Percentiles rank a stretch among this genome's conserved stretches.
Conservation (phyloP, 1,139 yeast species). For the Debaryomyces nepalensis region DNA sequence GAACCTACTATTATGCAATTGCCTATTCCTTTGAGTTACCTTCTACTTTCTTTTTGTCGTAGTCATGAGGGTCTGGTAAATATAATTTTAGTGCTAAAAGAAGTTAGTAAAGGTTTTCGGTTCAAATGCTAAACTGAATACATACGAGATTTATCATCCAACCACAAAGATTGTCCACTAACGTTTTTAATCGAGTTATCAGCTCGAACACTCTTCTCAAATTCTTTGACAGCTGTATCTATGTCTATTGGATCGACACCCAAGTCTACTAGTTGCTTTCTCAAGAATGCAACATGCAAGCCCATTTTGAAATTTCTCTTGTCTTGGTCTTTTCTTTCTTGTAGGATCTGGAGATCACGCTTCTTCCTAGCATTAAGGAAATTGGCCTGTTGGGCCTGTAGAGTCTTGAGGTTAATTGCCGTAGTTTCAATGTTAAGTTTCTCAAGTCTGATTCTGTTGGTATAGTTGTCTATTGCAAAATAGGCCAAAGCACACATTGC, state of each 20-base stretch:
- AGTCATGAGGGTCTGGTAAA: conserved; percentile 64
- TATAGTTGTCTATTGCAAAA: conserved; percentile 57
- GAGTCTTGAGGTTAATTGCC: conserved; percentile 47
- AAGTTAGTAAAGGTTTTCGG: conserved; percentile 21
- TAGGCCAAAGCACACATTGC: conserved; percentile 48
- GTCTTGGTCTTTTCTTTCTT: conserved; percentile 51
- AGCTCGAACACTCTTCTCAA: conserved; percentile 58
- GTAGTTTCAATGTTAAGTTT: conserved; percentile 42
- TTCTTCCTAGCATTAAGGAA: conserved; percentile 50
- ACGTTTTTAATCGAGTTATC: conserved; percentile 59
- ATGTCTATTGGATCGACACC: conserved; percentile 59
- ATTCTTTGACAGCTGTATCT: conserved; percentile 55
- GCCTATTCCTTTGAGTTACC: conserved; percentile 9
- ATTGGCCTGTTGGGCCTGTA: conserved; percentile 48
- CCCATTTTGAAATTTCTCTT: conserved; percentile 64
- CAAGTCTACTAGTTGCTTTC: conserved; percentile 57
- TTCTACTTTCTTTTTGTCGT: conserved; percentile 43
- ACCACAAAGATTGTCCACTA: conserved; percentile 61
- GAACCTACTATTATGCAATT: conserved; percentile 6
- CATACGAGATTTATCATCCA: conserved; percentile 53
- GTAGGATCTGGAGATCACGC: conserved; percentile 49
- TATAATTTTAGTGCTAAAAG: conserved; percentile 46
- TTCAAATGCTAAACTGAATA: conserved; percentile 12
- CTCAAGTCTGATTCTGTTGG: conserved; percentile 47
- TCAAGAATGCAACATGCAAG: conserved; percentile 63